Evolutionary conservation across 2,329 filamentous ascomycete genomes (phyloP).

Genomic region (Rutstroemia sp.): DNA sequence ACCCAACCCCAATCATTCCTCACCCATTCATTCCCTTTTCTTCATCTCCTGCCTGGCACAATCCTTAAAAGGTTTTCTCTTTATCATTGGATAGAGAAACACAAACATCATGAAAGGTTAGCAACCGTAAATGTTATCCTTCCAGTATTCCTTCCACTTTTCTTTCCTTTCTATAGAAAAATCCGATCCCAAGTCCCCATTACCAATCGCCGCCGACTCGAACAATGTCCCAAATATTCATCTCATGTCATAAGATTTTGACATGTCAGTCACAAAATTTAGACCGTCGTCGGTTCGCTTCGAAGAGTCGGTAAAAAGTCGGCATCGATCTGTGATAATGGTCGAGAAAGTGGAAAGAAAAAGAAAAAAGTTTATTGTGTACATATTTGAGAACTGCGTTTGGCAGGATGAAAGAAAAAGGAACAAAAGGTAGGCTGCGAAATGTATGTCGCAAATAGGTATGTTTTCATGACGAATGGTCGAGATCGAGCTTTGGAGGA

Average conservation of each 20-base stretch:
- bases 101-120: constrained; percentile 2
- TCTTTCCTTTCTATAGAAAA: neutral
- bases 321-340: constrained; percentile 6
- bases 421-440: constrained; percentile 7
- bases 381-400: constrained; percentile 5
- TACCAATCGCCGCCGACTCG: constrained; percentile 2
- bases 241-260: constrained; percentile 9
- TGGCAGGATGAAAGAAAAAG: constrained; percentile 2
- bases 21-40: neutral
- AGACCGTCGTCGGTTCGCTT: constrained; percentile 3
- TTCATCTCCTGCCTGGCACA: constrained; percentile 5
- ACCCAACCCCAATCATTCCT: neutral
- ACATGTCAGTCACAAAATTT: constrained; percentile 7
- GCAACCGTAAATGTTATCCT: neutral
- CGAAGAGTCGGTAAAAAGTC: constrained; percentile 2
- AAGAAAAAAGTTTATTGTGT: constrained; percentile 5
- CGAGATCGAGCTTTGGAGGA: constrained; percentile 18
- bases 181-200: neutral
- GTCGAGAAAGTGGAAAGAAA: constrained; percentile 2
- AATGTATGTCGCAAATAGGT: constrained; percentile 21
- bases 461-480: constrained; percentile 20
- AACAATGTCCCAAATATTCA: constrained; percentile 6
- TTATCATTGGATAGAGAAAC: neutral
- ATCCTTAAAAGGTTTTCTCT: neutral
- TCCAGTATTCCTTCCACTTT: neutral